phyloP scores from a whole-genome alignment of 257 asterid genomes.

The Galeopsis tetrahit region DNA sequence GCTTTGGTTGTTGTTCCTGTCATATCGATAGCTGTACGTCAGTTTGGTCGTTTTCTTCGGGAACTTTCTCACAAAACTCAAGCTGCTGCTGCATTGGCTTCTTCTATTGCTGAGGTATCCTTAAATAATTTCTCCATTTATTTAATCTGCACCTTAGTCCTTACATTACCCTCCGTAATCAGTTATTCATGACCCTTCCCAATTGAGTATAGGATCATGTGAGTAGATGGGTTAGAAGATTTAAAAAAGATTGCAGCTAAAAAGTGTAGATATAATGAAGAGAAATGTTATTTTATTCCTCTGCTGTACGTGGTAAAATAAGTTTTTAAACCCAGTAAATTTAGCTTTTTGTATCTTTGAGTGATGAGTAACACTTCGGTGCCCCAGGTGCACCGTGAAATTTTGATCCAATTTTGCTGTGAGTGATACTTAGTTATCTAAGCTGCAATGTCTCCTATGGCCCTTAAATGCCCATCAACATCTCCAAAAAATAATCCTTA shows the following conservation, averaged over 20 bases:
- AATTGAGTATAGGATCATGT: background rate
- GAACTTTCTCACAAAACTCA: slow-evolving; percentile 90
- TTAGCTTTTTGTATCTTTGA: slow-evolving; percentile 3
- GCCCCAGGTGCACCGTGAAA: no score
- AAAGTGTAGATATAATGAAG: background rate
- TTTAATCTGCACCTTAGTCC: background rate
- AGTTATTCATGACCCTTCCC: slow-evolving; percentile 2
- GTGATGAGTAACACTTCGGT: background rate
- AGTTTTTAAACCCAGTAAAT: background rate
- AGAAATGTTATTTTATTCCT: slow-evolving; percentile 11
- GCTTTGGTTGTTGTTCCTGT: slow-evolving; percentile 85
- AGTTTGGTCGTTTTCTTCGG: slow-evolving; percentile 73
- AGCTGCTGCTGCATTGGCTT: slow-evolving; percentile 91
- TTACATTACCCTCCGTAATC: slow-evolving; percentile 12
- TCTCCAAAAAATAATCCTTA: background rate
- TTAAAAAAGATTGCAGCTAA: slow-evolving; percentile 14
- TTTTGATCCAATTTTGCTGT: no score
- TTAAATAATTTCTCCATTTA: slow-evolving; percentile 18
- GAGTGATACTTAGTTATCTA: slow-evolving; percentile 4
- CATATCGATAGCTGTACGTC: slow-evolving; percentile 68
- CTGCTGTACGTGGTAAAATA: background rate
- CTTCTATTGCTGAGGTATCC: slow-evolving; percentile 86
- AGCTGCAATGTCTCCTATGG: slow-evolving; percentile 3
- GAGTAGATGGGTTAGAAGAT: slow-evolving; percentile 18
- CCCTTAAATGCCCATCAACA: slow-evolving; percentile 11